Base-by-base conservation (phyloP, 106 monocot genomes). In the Dioscorea alata region DNA sequence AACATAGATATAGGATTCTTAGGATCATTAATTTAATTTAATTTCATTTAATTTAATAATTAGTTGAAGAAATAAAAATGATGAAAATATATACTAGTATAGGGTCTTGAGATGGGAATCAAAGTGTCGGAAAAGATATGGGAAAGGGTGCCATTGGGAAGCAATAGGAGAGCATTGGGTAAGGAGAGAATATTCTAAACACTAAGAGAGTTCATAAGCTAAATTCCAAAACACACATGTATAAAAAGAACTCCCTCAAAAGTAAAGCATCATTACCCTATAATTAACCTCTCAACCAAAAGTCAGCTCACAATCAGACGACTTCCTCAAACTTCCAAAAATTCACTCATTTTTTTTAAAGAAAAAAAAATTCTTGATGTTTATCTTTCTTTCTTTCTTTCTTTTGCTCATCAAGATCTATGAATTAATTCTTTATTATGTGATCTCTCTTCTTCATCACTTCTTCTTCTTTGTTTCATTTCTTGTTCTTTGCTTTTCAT, bases 291-390 rank as follows among this genome's bases (percentile, higher is more conserved):
- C 61, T 64, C 61, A 31, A 32, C 21, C 10, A 53, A 49, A 75
- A 75, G 75, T 75, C 75, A 75, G 75, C 75, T 59, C 75, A 68
- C 60, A 75, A 59, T 49, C 60, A 24, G 74, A 65, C 74, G 57
- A 74, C 62, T 52, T 57, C 42, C 74, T 49, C 65, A 57, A n/a
- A 32, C 50, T 32, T 50, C 72, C 49, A 72, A 72, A 62, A 63
- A 63, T 61, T 72, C 63, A 62, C 58, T 16, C 23, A 21, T 50
- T 15, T 42, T 2, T 42, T 42, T 42, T 42, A 3, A 0, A 3
- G 3, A 28, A 28, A 28, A 28, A 28, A 28, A 28, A 28, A 28
- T 28, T 28, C 28, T 28, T 28, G 3, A 3, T 28, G 28, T 28
- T 28, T 28, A 28, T 28, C 28, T 28, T 28, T 28, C 1, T 28